These are phyloP conservation scores for Neospora caninum DNA, from an alignment of 169 alveolate species.

Conservation along the genomic window DNA sequence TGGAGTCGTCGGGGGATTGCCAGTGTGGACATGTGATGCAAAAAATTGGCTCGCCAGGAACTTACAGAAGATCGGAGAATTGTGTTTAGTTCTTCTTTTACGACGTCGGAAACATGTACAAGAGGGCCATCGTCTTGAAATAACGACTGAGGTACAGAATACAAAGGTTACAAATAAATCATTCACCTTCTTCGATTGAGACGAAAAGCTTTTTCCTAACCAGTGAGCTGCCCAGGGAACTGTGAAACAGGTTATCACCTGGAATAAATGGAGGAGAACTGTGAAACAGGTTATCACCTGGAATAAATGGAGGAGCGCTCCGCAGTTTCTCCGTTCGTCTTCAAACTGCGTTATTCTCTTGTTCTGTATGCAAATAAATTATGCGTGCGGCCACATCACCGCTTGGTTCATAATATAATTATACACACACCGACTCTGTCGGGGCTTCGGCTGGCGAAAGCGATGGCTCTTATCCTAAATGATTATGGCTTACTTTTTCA, in stretches of 20 bases:
- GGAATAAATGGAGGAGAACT: neutral
- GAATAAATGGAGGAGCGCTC: neutral
- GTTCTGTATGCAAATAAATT: neutral
- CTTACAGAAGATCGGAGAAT: neutral
- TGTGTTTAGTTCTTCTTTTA: neutral
- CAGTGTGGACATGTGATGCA: neutral
- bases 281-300: neutral
- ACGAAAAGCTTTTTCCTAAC: neutral
- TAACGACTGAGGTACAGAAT: neutral
- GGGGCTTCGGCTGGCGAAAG: neutral
- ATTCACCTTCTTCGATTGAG: neutral
- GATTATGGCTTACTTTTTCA: neutral
- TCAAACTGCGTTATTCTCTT: neutral
- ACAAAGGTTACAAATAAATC: neutral
- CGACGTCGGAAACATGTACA: slow-evolving; percentile 2
- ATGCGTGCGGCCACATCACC: neutral
- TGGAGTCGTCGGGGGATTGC: neutral
- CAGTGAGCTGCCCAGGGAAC: neutral
- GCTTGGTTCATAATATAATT: neutral
- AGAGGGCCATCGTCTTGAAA: neutral
- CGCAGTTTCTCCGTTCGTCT: neutral
- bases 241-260: neutral
- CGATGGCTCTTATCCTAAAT: neutral
- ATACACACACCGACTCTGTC: neutral
- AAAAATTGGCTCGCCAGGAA: too few relatives aligned